Evolutionary conservation across 345 rosid genomes (phyloP).

Genomic region (Zanthoxylum bungeanum): DNA sequence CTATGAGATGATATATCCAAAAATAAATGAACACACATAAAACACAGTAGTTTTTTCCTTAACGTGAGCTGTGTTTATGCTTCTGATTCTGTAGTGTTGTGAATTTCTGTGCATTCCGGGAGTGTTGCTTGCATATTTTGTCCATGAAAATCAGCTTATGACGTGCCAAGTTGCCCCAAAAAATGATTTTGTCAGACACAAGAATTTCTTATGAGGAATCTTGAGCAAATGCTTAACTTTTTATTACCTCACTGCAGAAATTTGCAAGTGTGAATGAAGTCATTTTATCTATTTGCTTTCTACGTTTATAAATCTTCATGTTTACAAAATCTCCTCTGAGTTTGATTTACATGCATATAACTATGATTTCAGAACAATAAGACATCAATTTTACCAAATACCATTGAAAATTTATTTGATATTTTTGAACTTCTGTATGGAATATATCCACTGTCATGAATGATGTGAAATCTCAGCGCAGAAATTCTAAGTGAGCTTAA

Average conservation of each 20-base stretch:
- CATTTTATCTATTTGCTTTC: neutral
- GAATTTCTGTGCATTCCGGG: conserved; percentile 3
- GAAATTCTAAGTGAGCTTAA: neutral
- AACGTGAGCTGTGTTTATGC: neutral
- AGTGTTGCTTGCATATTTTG: neutral
- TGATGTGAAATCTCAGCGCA: neutral
- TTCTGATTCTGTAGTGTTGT: neutral
- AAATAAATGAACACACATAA: neutral
- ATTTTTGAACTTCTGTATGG: no score
- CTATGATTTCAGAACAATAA: neutral
- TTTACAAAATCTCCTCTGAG: neutral
- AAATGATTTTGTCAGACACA: neutral
- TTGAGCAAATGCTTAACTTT: neutral
- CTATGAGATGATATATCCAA: conserved; percentile 1
- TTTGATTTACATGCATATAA: neutral
- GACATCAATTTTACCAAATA: neutral
- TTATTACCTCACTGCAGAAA: neutral
- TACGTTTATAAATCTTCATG: neutral
- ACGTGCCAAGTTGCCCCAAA: neutral
- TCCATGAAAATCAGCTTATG: neutral
- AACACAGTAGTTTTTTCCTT: neutral
- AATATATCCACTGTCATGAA: no score
- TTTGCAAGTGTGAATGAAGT: neutral
- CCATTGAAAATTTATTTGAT: neutral
- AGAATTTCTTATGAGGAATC: neutral